These are phyloP conservation scores for Leavenworthia alabamica DNA, from an alignment of 345 rosid species.

Conservation along the genomic window DNA sequence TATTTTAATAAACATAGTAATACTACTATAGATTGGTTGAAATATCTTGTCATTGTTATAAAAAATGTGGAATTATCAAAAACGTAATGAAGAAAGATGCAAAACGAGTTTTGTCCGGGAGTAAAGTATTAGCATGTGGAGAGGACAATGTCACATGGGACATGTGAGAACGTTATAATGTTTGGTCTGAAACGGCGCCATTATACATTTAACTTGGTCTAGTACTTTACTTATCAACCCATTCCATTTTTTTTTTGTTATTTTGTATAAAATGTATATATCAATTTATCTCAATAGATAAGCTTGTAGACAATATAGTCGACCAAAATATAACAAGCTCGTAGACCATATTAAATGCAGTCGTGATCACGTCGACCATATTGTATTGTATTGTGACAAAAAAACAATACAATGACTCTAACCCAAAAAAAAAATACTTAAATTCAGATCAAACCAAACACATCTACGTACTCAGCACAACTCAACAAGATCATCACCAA, in stretches of 20 bases:
- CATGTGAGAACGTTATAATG: slow-evolving; percentile 27
- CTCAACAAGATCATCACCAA: too few species aligned
- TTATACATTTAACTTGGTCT: slow-evolving; percentile 8
- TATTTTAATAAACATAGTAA: background rate
- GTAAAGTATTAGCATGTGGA: slow-evolving; percentile 30
- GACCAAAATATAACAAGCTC: background rate
- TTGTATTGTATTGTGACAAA: background rate
- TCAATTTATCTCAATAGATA: background rate
- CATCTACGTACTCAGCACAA: too few species aligned
- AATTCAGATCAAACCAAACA: background rate
- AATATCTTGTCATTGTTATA: background rate
- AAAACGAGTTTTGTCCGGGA: slow-evolving; percentile 16
- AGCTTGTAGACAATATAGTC: background rate
- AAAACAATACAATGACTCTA: background rate
- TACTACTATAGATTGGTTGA: background rate
- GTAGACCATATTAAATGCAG: background rate
- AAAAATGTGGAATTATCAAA: slow-evolving; percentile 16
- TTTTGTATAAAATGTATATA: background rate
- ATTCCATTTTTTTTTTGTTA: background rate
- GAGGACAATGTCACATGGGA: slow-evolving; percentile 28
- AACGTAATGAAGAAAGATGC: background rate
- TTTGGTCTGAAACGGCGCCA: slow-evolving; percentile 29
- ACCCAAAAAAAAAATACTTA: background rate
- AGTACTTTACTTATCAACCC: slow-evolving; percentile 9
- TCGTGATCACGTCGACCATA: background rate